phyloP scores from a whole-genome alignment of 352 stramenopile genomes.

The Globisporangium recalcitrans region DNA sequence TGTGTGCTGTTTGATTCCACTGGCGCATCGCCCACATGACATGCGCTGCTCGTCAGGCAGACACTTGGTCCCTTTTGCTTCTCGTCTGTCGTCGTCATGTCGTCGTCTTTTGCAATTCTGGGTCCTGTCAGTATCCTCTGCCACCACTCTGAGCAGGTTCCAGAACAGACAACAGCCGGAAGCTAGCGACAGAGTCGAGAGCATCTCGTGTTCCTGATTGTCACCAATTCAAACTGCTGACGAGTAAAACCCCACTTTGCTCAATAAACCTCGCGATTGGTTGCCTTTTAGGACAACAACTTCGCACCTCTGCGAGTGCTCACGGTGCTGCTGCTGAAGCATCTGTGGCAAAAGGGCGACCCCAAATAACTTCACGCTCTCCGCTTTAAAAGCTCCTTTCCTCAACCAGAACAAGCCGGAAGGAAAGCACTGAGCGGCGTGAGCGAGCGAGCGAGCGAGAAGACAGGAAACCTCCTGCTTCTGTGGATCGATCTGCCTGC shows the following conservation, averaged over 20 bases:
- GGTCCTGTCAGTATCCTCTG: neutral
- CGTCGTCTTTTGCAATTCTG: neutral
- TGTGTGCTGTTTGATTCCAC: neutral
- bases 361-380: constrained; percentile 6
- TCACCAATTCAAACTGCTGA: neutral
- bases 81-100: neutral
- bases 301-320: neutral
- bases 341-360: constrained; percentile 7
- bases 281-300: neutral
- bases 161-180: neutral
- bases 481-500: neutral
- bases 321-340: too few relatives aligned
- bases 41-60: constrained; percentile 2
- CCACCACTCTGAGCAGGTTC: neutral
- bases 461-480: constrained; percentile 11
- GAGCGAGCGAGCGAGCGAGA: neutral
- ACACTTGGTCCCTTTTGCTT: neutral
- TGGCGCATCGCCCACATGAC: neutral
- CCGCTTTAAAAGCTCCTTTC: constrained; percentile 9
- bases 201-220: neutral
- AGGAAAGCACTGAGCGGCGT: neutral
- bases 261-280: neutral
- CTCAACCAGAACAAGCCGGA: constrained; percentile 1
- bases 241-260: neutral
- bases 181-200: neutral